phyloP scores from a whole-genome alignment of 345 rosid species.

The Salix koriyanagi region DNA sequence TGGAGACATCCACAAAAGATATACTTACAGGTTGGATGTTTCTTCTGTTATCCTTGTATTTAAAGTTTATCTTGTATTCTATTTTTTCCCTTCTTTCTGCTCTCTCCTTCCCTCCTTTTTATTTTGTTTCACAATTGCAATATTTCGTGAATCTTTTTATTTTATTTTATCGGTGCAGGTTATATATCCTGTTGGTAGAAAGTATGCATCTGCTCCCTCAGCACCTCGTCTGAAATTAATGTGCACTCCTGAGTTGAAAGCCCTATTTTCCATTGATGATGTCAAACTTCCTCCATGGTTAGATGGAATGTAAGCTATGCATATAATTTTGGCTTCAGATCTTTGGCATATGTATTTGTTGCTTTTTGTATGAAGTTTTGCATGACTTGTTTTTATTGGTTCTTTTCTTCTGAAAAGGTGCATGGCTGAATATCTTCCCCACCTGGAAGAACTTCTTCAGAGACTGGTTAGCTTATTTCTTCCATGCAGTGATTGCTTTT shows the following conservation, averaged over 20 bases:
- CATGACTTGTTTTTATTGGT: constrained; percentile 5
- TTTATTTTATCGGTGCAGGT: constrained; percentile 43
- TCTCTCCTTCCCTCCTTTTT: neutral
- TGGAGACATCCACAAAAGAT: constrained; percentile 91
- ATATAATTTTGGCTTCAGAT: neutral
- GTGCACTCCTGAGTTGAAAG: constrained; percentile 63
- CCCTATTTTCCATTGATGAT: constrained; percentile 68
- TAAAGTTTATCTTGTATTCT: neutral
- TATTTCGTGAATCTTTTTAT: constrained; percentile 3
- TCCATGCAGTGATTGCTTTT: constrained; percentile 3
- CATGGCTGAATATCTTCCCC: constrained; percentile 98
- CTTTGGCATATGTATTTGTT: neutral
- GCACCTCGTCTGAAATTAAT: constrained; percentile 81
- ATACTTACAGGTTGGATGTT: constrained; percentile 65
- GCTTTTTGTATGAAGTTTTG: neutral
- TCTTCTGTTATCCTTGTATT: constrained; percentile 12
- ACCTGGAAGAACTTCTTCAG: constrained; percentile 76
- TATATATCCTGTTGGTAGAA: constrained; percentile 70
- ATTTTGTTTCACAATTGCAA: neutral
- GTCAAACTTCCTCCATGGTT: constrained; percentile 93
- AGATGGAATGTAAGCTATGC: constrained; percentile 71
- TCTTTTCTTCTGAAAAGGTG: constrained; percentile 54
- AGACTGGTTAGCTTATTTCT: constrained; percentile 55
- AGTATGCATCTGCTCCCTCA: constrained; percentile 61
- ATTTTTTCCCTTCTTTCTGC: neutral